phyloP scores from a whole-genome alignment of 805 yeast genomes.

The Schizosaccharomyces japonicus region DNA sequence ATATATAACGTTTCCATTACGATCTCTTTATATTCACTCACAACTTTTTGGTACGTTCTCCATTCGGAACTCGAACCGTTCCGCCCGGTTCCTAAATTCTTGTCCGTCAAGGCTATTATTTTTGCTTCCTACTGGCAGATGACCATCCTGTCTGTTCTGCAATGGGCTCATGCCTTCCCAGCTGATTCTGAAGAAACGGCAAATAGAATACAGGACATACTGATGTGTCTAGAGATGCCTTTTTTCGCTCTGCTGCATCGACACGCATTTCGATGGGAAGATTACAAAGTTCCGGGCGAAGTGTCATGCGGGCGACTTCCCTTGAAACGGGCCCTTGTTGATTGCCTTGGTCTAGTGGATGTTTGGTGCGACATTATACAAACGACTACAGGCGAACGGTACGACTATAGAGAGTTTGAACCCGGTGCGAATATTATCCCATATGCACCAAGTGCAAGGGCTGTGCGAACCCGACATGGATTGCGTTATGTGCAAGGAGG shows the following conservation, averaged over 20 bases:
- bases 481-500: constrained; percentile 62
- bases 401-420: constrained; percentile 65
- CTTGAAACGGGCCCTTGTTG: constrained; percentile 41
- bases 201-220: constrained; percentile 44
- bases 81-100: constrained; percentile 63
- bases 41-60: constrained; percentile 82
- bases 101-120: constrained; percentile 78
- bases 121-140: constrained; percentile 99
- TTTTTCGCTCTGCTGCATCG: constrained; percentile 78
- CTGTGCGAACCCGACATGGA: constrained; percentile 54
- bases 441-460: constrained; percentile 28
- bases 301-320: constrained; percentile 51
- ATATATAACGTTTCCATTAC: constrained; percentile 63
- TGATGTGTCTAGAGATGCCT: constrained; percentile 62
- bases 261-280: constrained; percentile 56
- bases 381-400: constrained; percentile 44
- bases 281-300: constrained; percentile 32
- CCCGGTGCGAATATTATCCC: constrained; percentile 44
- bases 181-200: constrained; percentile 17
- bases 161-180: constrained; percentile 14
- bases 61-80: constrained; percentile 51
- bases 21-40: constrained; percentile 58
- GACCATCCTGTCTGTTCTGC: constrained; percentile 24
- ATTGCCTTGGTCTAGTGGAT: constrained; percentile 57
- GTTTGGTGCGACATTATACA: constrained; percentile 50